phyloP scores from a whole-genome alignment of 805 yeast genomes.

The Yamadazyma kitorensis region DNA sequence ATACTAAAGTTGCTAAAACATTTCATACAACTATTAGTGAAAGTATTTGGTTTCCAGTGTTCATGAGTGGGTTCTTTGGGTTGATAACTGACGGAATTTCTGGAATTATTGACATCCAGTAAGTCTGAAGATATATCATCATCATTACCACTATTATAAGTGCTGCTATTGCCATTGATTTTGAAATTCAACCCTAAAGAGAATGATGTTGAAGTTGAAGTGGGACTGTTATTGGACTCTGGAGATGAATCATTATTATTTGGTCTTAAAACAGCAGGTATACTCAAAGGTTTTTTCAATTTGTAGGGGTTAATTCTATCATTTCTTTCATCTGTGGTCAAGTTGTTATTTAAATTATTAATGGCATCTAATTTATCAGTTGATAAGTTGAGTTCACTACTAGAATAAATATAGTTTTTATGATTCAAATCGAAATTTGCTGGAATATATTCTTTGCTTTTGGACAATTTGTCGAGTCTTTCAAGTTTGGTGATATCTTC shows the following conservation, averaged over 20 bases:
- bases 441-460: constrained; percentile 23
- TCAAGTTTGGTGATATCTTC: too few relatives aligned
- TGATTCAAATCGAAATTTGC: constrained; percentile 44
- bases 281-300: constrained; percentile 44
- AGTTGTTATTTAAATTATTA: constrained; percentile 20
- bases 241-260: constrained; percentile 7
- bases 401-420: constrained; percentile 13
- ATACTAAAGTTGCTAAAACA: constrained; percentile 36
- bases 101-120: constrained; percentile 1
- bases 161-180: neutral
- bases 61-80: constrained; percentile 46
- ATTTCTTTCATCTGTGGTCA: constrained; percentile 17
- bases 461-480: too few relatives aligned
- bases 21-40: constrained; percentile 40
- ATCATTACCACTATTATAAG: constrained; percentile 5
- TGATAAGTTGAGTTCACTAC: constrained; percentile 7
- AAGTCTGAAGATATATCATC: too few relatives aligned
- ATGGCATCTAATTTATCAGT: constrained; percentile 17
- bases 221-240: constrained; percentile 9
- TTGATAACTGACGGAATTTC: constrained; percentile 6
- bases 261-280: constrained; percentile 55
- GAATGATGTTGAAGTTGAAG: constrained; percentile 2
- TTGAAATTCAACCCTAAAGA: constrained; percentile 2
- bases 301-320: constrained; percentile 34
- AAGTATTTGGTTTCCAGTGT: constrained; percentile 51